Base-by-base conservation (phyloP, 495 filamentous ascomycete species). In the Astrocystis sublimbata region DNA sequence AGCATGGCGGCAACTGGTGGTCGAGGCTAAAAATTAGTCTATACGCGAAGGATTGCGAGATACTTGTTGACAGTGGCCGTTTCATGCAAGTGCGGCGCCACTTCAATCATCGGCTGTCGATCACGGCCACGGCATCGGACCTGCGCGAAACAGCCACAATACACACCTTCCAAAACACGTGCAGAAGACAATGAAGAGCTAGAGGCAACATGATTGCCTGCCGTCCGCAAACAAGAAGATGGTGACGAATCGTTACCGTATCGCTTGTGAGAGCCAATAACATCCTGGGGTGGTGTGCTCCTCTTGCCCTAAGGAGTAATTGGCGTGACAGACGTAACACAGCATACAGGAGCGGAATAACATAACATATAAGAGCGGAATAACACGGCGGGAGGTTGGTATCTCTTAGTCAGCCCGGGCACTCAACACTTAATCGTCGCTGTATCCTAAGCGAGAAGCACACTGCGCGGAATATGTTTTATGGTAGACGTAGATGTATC, bases 231-330 rank as follows among this genome's bases (percentile, higher is more conserved):
- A 41, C 17, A 36, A 24, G 3, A 17, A 24, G 38, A 33, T 24
- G 45, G 26, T 40, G 40, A 52, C 49, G 42, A 21, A 57, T 10
- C 23, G 35, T 5, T 30, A 21, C 21, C 28, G 40, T 23, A 57
- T 33, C 38, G 4, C 54, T 35, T n/a, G 3, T 12, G 33, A 13
- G 46, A 28, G 17, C 58, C 47, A 60, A 60, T 60, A 26, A 52
- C 15, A 21, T 26, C 15, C 24, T 36, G 33, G 15, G 10, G 51
- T 33, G 46, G 15, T 4, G 23, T 31, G 31, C 46, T 36, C 58
- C 58, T 51, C 58, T 46, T 60, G 43, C 58, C 58, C 5, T 17
- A 60, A 60, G 42, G 10, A 43, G 58, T 19, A 60, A 46, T 23
- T 41, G 8, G 13, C 13, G 23, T 21, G 9, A n/a, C 19, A 31